These are phyloP conservation scores for Carex littledalei DNA, from an alignment of 176 grass and related monocot species.

Conservation along the genomic window DNA sequence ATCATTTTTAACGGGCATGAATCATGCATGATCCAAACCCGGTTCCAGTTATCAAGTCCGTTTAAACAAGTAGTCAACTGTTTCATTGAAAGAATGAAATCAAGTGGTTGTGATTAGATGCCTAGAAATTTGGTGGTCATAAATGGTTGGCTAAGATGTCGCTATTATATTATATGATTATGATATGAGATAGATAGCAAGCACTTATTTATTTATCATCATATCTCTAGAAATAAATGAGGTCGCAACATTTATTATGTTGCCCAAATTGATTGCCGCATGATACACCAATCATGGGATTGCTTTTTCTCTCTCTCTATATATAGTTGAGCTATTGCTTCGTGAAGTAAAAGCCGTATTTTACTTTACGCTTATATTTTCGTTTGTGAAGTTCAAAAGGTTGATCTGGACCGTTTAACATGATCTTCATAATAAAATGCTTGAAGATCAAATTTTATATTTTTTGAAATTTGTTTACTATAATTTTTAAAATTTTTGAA, in stretches of 20 bases:
- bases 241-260: not conserved
- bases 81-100: not conserved
- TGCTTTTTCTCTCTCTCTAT: no score
- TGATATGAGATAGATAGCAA: not conserved
- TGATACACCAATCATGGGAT: no score
- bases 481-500: no score
- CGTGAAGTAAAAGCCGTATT: no score
- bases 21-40: not conserved
- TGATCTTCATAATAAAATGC: no score
- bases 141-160: slow-evolving; percentile 4
- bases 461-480: no score
- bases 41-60: not conserved
- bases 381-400: no score
- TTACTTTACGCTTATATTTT: no score
- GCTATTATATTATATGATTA: not conserved
- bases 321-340: no score
- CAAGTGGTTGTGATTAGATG: not conserved
- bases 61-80: not conserved
- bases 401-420: no score
- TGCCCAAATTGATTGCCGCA: no score
- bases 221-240: not conserved
- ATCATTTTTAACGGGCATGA: not conserved
- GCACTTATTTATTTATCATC: not conserved
- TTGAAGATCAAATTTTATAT: no score
- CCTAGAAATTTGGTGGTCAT: not conserved